These are phyloP conservation scores for Macrophomina tecta DNA, from an alignment of 2,329 filamentous ascomycete species.

Conservation along the genomic window DNA sequence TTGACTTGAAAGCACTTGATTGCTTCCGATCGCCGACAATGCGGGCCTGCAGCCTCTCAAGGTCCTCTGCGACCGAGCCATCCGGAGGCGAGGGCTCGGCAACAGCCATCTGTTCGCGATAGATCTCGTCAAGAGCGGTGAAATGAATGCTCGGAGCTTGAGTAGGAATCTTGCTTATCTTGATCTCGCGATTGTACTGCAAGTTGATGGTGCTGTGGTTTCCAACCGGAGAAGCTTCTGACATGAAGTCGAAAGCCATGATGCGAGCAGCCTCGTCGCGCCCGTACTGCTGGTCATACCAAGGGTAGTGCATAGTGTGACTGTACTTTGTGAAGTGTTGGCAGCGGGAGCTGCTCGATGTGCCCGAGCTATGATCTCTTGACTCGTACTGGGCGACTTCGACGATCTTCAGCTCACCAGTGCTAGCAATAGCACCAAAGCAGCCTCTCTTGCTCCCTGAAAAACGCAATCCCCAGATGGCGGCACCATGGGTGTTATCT, in stretches of 20 bases:
- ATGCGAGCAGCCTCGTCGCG: constrained; percentile 56
- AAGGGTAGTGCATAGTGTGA: constrained; percentile 52
- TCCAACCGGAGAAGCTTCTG: constrained; percentile 49
- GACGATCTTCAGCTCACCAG: constrained; percentile 63
- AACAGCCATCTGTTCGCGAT: constrained; percentile 40
- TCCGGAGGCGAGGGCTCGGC: constrained; percentile 39
- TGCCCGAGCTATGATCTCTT: constrained; percentile 29
- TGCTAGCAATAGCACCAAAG: constrained; percentile 64
- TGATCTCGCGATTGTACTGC: constrained; percentile 58
- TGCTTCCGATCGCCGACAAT: not conserved
- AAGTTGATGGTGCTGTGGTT: constrained; percentile 61
- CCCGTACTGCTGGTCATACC: constrained; percentile 51
- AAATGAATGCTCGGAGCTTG: constrained; percentile 50
- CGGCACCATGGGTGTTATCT: constrained; percentile 54
- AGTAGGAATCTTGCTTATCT: constrained; percentile 55
- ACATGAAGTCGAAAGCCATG: constrained; percentile 67
- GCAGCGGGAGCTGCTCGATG: constrained; percentile 42
- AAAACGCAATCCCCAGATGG: constrained; percentile 68
- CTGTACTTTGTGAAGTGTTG: constrained; percentile 53
- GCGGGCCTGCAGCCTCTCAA: constrained; percentile 35
- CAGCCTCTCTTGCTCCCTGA: constrained; percentile 63
- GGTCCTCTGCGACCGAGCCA: constrained; percentile 43
- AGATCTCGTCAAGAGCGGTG: constrained; percentile 53
- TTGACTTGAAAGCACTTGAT: constrained; percentile 12
- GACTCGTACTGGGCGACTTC: constrained; percentile 59